A percentile compares a stretch with the other conserved stretches of the same genome.
Evolutionary conservation across 805 yeast genomes (phyloP).

Genomic region (Phaffomyces thermotolerans): DNA sequence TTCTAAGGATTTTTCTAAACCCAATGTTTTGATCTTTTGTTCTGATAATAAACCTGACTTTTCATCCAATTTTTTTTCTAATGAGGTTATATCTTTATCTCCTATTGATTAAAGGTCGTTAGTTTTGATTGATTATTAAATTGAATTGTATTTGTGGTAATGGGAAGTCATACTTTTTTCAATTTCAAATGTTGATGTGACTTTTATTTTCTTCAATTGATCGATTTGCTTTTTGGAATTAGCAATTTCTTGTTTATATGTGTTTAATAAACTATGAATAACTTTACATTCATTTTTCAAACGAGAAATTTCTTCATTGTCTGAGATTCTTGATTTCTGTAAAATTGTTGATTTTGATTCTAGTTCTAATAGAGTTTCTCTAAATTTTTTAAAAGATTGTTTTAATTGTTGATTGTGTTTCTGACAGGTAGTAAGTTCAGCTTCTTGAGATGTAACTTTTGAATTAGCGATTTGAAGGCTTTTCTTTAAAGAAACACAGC

Average conservation of each 20-base stretch:
- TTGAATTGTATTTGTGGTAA: neutral
- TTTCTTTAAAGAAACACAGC: conserved; percentile 27
- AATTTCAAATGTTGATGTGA: conserved; percentile 15
- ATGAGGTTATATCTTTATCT: conserved; percentile 27
- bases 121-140: conserved; percentile 10
- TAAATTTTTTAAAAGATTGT: conserved; percentile 20
- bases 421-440: conserved; percentile 19
- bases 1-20: conserved; percentile 21
- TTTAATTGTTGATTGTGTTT: conserved; percentile 18
- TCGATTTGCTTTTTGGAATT: conserved; percentile 21
- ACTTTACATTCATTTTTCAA: conserved; percentile 21
- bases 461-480: conserved; percentile 25
- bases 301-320: conserved; percentile 15
- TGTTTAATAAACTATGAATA: conserved; percentile 14
- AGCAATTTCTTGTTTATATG: conserved; percentile 18
- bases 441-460: conserved; percentile 22
- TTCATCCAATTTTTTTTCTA: conserved; percentile 33
- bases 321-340: conserved; percentile 18
- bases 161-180: conserved; percentile 13
- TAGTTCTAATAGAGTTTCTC: conserved; percentile 16
- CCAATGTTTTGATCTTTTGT: conserved; percentile 32
- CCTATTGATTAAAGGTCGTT: conserved; percentile 13
- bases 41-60: conserved; percentile 40
- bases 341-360: conserved; percentile 20
- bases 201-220: conserved; percentile 21